These are phyloP conservation scores for Solanum dulcamara DNA, from an alignment of 257 asterid species.

Conservation along the genomic window DNA sequence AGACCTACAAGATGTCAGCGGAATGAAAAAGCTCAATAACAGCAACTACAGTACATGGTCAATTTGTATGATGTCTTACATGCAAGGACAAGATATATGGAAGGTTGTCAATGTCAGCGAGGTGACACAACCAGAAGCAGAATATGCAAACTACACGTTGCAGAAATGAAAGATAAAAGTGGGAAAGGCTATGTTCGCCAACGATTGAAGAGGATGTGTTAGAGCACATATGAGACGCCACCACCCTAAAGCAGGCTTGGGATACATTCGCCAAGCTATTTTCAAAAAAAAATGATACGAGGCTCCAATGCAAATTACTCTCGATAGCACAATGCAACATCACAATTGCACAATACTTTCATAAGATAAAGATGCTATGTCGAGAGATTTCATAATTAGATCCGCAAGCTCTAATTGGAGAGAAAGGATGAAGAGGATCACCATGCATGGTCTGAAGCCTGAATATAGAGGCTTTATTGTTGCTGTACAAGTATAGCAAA, in stretches of 20 bases:
- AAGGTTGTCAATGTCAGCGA: background rate
- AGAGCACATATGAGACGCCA: background rate
- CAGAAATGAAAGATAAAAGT: background rate
- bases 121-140: background rate
- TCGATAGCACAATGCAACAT: background rate
- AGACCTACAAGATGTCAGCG: too few relatives aligned
- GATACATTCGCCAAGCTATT: background rate
- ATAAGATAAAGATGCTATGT: background rate
- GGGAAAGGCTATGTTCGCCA: background rate
- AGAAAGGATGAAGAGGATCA: background rate
- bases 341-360: too few relatives aligned
- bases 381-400: background rate
- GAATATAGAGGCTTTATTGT: background rate
- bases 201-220: background rate
- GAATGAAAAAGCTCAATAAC: too few relatives aligned
- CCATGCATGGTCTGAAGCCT: background rate
- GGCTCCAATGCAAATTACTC: background rate
- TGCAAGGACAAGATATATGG: background rate
- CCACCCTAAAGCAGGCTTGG: background rate
- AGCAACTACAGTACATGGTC: background rate
- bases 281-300: background rate
- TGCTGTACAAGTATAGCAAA: background rate
- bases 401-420: background rate
- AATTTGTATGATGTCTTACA: background rate
- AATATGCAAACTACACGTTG: background rate